Percentiles rank a stretch among this genome's conserved stretches.
Conservation (phyloP, 2,329 filamentous ascomycete species). For the Verticillium isaacii region DNA sequence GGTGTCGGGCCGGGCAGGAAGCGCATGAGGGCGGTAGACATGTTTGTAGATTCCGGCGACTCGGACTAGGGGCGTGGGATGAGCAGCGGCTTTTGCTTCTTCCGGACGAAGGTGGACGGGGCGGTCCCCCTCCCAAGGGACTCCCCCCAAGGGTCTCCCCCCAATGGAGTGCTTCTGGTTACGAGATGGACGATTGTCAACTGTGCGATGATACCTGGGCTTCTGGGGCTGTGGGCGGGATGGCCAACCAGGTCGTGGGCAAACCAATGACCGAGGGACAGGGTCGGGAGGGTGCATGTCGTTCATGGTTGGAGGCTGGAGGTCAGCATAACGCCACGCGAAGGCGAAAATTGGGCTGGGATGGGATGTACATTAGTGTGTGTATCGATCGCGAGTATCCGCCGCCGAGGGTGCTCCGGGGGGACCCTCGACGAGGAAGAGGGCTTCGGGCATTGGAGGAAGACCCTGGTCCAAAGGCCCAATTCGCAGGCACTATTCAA, state of each 20-base stretch:
- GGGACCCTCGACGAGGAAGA: background rate
- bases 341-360: too few species aligned
- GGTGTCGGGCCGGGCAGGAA: constrained; percentile 39
- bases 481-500: background rate
- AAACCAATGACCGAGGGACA: background rate
- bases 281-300: background rate
- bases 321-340: background rate
- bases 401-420: background rate
- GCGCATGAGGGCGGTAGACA: constrained; percentile 73
- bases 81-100: background rate
- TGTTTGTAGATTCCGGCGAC: constrained; percentile 77
- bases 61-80: constrained; percentile 26
- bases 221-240: background rate
- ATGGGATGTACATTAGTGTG: background rate
- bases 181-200: background rate
- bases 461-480: background rate
- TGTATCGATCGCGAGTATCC: background rate
- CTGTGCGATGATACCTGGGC: background rate
- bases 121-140: too few species aligned
- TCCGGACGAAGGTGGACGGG: background rate
- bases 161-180: background rate
- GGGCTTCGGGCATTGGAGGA: background rate
- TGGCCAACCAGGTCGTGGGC: background rate
- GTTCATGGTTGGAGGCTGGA: background rate
- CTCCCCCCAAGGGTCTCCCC: background rate